These are phyloP conservation scores for Immersiella caudata DNA, from an alignment of 495 filamentous ascomycete genomes.

Conservation along the genomic window DNA sequence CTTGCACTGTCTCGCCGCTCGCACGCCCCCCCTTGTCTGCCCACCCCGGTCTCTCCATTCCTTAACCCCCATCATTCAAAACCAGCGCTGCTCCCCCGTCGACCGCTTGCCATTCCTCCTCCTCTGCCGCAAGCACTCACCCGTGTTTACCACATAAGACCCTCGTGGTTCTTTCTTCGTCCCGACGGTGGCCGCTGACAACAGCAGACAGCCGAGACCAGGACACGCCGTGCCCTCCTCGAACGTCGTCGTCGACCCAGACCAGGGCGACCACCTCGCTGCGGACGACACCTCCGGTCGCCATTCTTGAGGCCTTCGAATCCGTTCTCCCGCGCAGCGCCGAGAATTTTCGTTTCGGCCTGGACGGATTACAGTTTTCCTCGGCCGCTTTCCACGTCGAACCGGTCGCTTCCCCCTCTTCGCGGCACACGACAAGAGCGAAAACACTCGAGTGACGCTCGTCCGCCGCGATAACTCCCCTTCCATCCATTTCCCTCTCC, in stretches of 20 bases:
- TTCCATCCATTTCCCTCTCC: neutral
- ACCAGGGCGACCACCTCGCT: slow-evolving; percentile 3
- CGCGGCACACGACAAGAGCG: too few relatives aligned
- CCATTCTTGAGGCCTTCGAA: slow-evolving; percentile 17
- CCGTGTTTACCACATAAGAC: slow-evolving; percentile 29
- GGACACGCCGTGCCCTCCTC: slow-evolving; percentile 27
- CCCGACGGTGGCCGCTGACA: slow-evolving; percentile 33
- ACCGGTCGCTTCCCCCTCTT: neutral
- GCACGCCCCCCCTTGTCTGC: slow-evolving; percentile 4
- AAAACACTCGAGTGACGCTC: neutral
- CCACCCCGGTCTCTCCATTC: slow-evolving; percentile 27
- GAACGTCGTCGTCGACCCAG: slow-evolving; percentile 17
- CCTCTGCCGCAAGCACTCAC: slow-evolving; percentile 22
- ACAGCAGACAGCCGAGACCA: slow-evolving; percentile 28
- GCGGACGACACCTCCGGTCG: slow-evolving; percentile 10
- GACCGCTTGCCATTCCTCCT: slow-evolving; percentile 26
- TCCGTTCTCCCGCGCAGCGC: neutral
- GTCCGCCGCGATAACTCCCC: neutral
- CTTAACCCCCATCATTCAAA: slow-evolving; percentile 34
- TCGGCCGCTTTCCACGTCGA: neutral
- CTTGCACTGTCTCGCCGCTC: slow-evolving; percentile 2
- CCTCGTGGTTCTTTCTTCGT: slow-evolving; percentile 28
- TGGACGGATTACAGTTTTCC: neutral
- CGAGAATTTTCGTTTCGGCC: neutral
- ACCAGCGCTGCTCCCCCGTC: slow-evolving; percentile 27